Evolutionary conservation across 1,139 yeast species (phyloP).

Genomic region (Lodderomyces orthopsilosis): DNA sequence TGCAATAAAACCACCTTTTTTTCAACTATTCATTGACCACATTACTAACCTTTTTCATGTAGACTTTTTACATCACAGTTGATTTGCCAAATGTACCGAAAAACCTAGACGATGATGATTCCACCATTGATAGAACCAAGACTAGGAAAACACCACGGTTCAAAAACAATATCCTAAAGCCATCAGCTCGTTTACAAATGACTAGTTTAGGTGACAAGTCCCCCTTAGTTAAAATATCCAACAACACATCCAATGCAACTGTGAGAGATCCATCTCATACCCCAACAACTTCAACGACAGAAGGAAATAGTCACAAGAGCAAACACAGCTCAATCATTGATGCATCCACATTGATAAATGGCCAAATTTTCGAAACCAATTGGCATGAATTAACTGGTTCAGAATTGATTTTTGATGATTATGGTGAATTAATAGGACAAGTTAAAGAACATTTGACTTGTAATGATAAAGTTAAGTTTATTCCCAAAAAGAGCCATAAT

Average conservation of each 20-base stretch:
- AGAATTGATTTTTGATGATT: constrained; percentile 63
- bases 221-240: constrained; percentile 40
- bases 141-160: constrained; percentile 11
- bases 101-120: constrained; percentile 11
- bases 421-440: constrained; percentile 49
- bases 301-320: constrained; percentile 3
- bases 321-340: constrained; percentile 19
- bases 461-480: constrained; percentile 2
- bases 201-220: constrained; percentile 32
- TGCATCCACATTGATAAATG: constrained; percentile 36
- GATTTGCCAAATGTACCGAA: constrained; percentile 34
- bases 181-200: constrained; percentile 42
- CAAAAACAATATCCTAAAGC: constrained; percentile 29
- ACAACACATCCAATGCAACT: constrained; percentile 23
- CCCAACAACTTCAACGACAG: not conserved
- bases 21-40: not conserved
- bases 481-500: not conserved
- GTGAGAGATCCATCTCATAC: constrained; percentile 2
- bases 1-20: not conserved
- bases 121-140: constrained; percentile 7
- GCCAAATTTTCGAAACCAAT: constrained; percentile 62
- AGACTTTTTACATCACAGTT: constrained; percentile 37
- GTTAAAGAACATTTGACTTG: constrained; percentile 33
- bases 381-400: constrained; percentile 86
- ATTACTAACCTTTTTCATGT: constrained; percentile 20